These are phyloP conservation scores for Hyaloscypha finlandica DNA, from an alignment of 495 filamentous ascomycete species.

Conservation along the genomic window DNA sequence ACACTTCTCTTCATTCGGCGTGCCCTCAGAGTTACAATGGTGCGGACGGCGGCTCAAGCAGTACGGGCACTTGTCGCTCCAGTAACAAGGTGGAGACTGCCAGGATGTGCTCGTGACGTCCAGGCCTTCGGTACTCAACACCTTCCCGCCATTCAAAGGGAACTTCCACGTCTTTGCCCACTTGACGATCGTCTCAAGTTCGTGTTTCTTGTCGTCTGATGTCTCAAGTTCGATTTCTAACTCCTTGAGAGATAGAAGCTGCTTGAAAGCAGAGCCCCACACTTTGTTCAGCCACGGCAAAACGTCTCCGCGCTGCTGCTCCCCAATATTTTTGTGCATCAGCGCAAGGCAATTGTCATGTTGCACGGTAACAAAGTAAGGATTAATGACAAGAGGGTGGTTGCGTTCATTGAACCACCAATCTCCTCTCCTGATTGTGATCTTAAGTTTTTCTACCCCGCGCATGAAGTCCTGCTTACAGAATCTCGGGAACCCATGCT, in stretches of 20 bases:
- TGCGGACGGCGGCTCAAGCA: neutral
- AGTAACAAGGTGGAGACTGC: slow-evolving; percentile 14
- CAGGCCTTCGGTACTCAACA: slow-evolving; percentile 10
- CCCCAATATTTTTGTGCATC: slow-evolving; percentile 12
- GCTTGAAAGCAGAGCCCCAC: slow-evolving; percentile 26
- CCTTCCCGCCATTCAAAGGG: slow-evolving; percentile 12
- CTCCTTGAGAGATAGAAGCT: slow-evolving; percentile 16
- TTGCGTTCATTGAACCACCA: slow-evolving; percentile 33
- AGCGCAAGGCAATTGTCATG: neutral
- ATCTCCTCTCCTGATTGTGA: slow-evolving; percentile 32
- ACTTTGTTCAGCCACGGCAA: neutral
- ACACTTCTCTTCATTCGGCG: neutral
- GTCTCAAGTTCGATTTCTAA: slow-evolving; percentile 29
- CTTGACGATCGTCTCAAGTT: slow-evolving; percentile 21
- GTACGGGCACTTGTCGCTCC: slow-evolving; percentile 18
- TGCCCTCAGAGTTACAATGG: neutral
- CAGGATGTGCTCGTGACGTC: slow-evolving; percentile 9
- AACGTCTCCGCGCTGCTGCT: slow-evolving; percentile 3
- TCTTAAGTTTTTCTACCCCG: slow-evolving; percentile 29
- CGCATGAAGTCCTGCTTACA: slow-evolving; percentile 22
- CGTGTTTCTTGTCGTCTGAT: slow-evolving; percentile 18
- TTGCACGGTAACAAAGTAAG: slow-evolving; percentile 6
- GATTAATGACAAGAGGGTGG: slow-evolving; percentile 26
- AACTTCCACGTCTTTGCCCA: slow-evolving; percentile 28
- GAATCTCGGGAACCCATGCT: slow-evolving; percentile 22